Evolutionary conservation across 495 filamentous ascomycete species (phyloP), one percentile per base, ranked within the genome.

Genomic region (Recurvomyces mirabilis): DNA sequence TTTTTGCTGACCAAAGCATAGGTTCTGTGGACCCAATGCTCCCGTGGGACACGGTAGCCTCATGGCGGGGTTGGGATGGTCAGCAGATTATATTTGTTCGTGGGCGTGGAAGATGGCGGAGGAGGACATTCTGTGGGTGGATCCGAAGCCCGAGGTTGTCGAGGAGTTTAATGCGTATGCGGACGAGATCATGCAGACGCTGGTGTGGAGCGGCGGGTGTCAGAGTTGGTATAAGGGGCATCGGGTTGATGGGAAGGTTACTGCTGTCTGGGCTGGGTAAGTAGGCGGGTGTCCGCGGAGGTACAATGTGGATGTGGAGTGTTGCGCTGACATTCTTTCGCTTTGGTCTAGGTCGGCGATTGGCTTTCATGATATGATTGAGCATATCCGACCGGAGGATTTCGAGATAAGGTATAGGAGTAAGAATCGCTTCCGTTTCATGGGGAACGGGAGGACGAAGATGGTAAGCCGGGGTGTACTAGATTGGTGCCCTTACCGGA

Each of bases 181-280:
- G 7, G 50, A 56, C 33, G 45, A 56, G 46, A 46, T 56, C 19
- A 47, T 49, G 38, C 52, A 56, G 38, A 49, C 44, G 10, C 38
- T 53, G 12, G 41, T 49, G 5, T 56, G 53, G 53, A 53, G 44
- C 17, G 50, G 50, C 11, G 53, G 53, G 2, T 56, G 53, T 26
- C 45, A 52, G 39, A 53, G 50, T 23, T 56, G 53, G 53, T 56
- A 56, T 31, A 56, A 56, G 28, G 37, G 35, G 7, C 38, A 53
- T 42, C 34, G 50, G 6, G 40, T 50, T 18, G 53, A 56, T 31
- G 53, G 53, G 0, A 53, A 46, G 30, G 53, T 56, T 3, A 56
- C 53, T 11, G 53, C 53, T 12, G 49, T 51, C 22, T 55, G 45
- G 40, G 53, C 48, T 6, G 53, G 53, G 12, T 48, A 43, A 32